Conservation (phyloP, 148 eudicot genomes). For the Rhododendron ovatum region DNA sequence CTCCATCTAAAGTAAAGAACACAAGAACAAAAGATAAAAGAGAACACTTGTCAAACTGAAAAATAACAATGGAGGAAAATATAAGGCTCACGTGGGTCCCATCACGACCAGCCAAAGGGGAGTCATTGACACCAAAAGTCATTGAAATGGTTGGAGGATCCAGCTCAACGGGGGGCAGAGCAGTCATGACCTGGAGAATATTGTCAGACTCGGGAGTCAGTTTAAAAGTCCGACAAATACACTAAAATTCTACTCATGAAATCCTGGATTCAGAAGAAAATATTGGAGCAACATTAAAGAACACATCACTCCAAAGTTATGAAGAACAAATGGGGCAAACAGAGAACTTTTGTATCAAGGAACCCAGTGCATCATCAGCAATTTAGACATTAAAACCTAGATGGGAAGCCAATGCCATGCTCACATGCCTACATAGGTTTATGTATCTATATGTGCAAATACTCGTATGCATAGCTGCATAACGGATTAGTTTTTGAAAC, state of each 20-base stretch:
- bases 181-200: constrained; percentile 53
- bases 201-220: background rate
- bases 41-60: background rate
- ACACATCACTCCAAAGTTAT: background rate
- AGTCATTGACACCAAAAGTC: constrained; percentile 98
- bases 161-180: constrained; percentile 84
- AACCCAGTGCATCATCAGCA: background rate
- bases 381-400: background rate
- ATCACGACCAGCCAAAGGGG: constrained; percentile 96
- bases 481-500: background rate
- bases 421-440: background rate
- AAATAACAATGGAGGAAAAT: background rate
- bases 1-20: background rate
- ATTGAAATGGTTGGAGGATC: constrained; percentile 99
- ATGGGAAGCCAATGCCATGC: background rate
- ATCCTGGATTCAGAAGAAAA: background rate
- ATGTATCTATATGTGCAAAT: background rate
- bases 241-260: background rate
- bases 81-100: constrained; percentile 76
- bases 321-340: background rate
- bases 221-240: background rate
- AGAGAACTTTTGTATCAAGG: background rate
- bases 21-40: background rate
- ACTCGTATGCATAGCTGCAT: background rate
- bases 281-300: background rate